A percentile compares a stretch with the other conserved stretches of the same genome.
Conservation (phyloP, 176 grass and related monocot genomes). For the Aegilops bicornis region DNA sequence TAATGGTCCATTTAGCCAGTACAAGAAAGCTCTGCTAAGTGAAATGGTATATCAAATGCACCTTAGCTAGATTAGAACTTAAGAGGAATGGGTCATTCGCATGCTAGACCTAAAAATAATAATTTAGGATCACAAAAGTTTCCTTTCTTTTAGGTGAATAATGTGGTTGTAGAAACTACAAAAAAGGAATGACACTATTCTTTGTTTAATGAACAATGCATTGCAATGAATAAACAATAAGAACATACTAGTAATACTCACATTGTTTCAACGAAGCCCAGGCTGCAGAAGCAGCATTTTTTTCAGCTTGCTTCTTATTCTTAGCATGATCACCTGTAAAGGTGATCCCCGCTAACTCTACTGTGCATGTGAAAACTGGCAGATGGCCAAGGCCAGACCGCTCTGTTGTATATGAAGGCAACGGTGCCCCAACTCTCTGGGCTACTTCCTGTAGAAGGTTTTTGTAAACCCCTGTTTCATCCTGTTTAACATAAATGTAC, state of each 20-base stretch:
- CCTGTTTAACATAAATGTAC: conserved; percentile 47
- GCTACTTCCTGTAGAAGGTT: conserved; percentile 95
- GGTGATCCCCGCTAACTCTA: conserved; percentile 85
- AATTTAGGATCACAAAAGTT: neutral
- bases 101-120: neutral
- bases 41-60: neutral
- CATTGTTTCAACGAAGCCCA: conserved; percentile 93
- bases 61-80: conserved; percentile 4
- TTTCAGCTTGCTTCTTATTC: conserved; percentile 98
- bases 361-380: conserved; percentile 94
- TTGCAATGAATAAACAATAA: neutral
- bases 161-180: neutral
- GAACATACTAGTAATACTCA: conserved; percentile 27
- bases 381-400: conserved; percentile 86
- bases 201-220: conserved; percentile 1
- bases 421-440: conserved; percentile 88
- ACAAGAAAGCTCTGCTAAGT: neutral
- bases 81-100: neutral
- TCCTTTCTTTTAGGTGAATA: conserved; percentile 3
- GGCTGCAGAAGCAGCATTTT: conserved; percentile 88
- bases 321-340: conserved; percentile 88
- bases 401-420: conserved; percentile 79
- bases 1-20: neutral
- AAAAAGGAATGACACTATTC: neutral
- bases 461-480: conserved; percentile 98